Evolutionary conservation across 1,284 basidiomycete species (phyloP), one percentile per base, ranked within the genome.

Genomic region (Fistulina hepatica): DNA sequence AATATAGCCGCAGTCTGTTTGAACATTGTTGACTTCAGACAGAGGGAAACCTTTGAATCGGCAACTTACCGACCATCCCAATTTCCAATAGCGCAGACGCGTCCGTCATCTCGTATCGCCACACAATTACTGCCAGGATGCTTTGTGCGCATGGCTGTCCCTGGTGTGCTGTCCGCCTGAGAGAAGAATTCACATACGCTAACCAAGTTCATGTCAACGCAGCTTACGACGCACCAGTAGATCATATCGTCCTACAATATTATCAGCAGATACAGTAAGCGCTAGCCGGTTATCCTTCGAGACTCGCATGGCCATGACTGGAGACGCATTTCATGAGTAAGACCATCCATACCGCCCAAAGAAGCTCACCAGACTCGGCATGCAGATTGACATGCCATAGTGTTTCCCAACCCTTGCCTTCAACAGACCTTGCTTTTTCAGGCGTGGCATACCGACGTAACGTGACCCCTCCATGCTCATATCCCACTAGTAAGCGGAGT

Each of bases 271-370:
- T 2, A 88, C 81, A 0, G 83, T 81, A 43, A 90, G 57, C 2
- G 81, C 86, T 37, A 81, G 65, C 7, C 57, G 52, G 27, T 71
- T 65, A 36, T 71, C 65, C n/a, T 54, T 56, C 3, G 81, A 75
- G 1, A 86, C 76, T 0, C 73, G 58, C 77, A 90, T 81, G 1
- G 78, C 80, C 88, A 94, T 92, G 35, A 92, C 88, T 91, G 45
- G 1, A n/a, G 16, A 13, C 5, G 19, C 34, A 3, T 20, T 37
- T 3, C 37, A 27, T 17, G 23, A 13, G 25, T 9, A 2, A 15
- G 22, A 25, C 9, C 16, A 22, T 30, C 2, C 17, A 15, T 21
- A n/a, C 8, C 20, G 15, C 13, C 23, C 5, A 5, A 36, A 13
- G 10, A 20, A n/a, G 21, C 75, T 25, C 45, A 90, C 88, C 71